phyloP scores from a whole-genome alignment of 2,329 filamentous ascomycete species.

The Setomelanomma holmii region DNA sequence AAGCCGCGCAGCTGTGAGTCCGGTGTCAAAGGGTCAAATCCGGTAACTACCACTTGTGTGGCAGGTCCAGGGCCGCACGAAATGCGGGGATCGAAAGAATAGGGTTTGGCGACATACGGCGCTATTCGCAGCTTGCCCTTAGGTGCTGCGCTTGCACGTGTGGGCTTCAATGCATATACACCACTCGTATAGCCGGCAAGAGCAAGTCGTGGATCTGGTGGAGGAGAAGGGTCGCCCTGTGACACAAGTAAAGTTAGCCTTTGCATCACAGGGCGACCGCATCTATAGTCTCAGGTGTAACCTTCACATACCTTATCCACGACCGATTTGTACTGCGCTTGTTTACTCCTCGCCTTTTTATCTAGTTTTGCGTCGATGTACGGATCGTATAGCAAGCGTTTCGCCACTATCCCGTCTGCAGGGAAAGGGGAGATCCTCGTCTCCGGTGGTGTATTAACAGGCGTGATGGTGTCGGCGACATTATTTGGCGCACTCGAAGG shows the following conservation, averaged over 20 bases:
- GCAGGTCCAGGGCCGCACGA: constrained; percentile 90
- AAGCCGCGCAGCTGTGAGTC: constrained; percentile 78
- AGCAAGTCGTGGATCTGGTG: constrained; percentile 81
- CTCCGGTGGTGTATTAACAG: constrained; percentile 53
- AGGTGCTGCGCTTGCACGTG: constrained; percentile 14
- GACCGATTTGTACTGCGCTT: constrained; percentile 60
- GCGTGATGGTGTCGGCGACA: constrained; percentile 58
- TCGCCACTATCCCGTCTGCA: constrained; percentile 62
- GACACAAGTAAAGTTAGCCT: constrained; percentile 52
- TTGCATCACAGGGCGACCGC: constrained; percentile 50
- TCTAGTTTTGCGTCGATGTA: constrained; percentile 65
- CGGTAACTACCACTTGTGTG: constrained; percentile 89
- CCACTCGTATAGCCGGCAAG: constrained; percentile 66
- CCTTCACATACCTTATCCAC: constrained; percentile 53
- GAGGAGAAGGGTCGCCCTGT: constrained; percentile 80
- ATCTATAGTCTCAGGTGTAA: constrained; percentile 37
- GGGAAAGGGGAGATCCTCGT: constrained; percentile 58
- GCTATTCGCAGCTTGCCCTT: constrained; percentile 75
- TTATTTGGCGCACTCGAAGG: constrained; percentile 40
- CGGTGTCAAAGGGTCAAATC: constrained; percentile 89
- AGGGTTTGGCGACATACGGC: constrained; percentile 82
- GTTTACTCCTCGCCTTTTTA: constrained; percentile 56
- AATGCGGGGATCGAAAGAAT: constrained; percentile 79
- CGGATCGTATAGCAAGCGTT: constrained; percentile 68
- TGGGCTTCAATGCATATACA: constrained; percentile 59